phyloP scores from a whole-genome alignment of 1,139 yeast species.

The Protomyces arabidopsidicola region DNA sequence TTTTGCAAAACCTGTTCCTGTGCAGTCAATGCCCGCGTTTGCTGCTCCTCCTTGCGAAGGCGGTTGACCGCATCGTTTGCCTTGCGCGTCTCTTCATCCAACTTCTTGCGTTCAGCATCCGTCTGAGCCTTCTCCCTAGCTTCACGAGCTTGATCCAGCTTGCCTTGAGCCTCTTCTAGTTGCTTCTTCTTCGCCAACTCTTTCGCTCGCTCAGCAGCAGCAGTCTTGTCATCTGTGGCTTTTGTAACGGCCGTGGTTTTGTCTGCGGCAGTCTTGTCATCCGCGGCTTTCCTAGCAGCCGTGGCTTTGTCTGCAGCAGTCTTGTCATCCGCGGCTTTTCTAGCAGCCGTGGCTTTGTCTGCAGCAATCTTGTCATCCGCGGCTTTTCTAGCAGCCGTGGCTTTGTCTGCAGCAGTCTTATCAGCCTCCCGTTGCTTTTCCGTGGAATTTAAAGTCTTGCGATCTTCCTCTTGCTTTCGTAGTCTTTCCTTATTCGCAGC shows the following conservation, averaged over 20 bases:
- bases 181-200: neutral
- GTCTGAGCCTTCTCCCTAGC: neutral
- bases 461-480: neutral
- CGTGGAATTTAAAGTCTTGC: neutral
- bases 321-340: neutral
- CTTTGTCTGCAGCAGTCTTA: neutral
- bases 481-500: no score
- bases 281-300: neutral
- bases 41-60: neutral
- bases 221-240: neutral
- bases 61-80: neutral
- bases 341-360: neutral
- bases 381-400: neutral
- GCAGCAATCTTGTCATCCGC: neutral
- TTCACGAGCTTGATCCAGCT: neutral
- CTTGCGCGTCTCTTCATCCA: neutral
- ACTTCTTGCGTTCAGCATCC: neutral
- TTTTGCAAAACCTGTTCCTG: neutral
- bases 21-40: neutral
- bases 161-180: neutral
- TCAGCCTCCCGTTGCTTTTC: neutral
- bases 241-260: neutral
- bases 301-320: neutral
- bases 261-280: no score
- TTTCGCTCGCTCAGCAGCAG: neutral